These are phyloP conservation scores for Mrakia frigida DNA, from an alignment of 768 basidiomycete genomes.

Conservation along the genomic window DNA sequence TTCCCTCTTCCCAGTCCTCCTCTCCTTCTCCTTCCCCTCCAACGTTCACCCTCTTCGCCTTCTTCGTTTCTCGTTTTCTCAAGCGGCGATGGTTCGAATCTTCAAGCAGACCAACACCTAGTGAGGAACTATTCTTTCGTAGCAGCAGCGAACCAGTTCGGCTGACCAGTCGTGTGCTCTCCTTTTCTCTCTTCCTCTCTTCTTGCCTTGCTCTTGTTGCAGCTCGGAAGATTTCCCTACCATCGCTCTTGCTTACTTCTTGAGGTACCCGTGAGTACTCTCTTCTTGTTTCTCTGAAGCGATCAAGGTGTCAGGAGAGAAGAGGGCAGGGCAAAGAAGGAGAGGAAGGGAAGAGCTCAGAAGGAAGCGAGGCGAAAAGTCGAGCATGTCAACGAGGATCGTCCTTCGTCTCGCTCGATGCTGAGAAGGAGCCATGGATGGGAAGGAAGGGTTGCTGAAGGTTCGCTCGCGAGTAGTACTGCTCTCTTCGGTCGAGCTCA, in stretches of 20 bases:
- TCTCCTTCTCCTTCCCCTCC: background rate
- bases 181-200: too few relatives aligned
- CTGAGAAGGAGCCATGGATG: too few relatives aligned
- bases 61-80: background rate
- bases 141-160: conserved; percentile 55
- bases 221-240: background rate
- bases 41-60: background rate
- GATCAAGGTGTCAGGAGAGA: background rate
- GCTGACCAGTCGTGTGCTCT: conserved; percentile 4
- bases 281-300: background rate
- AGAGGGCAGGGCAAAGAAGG: background rate
- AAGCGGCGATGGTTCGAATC: background rate
- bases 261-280: background rate
- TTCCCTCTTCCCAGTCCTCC: too few relatives aligned
- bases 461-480: too few relatives aligned
- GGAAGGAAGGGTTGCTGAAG: too few relatives aligned
- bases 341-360: background rate
- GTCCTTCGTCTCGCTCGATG: too few relatives aligned
- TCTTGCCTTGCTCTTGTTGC: too few relatives aligned
- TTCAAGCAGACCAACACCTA: conserved; percentile 41
- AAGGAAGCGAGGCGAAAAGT: background rate
- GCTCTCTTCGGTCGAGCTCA: too few relatives aligned
- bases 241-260: conserved; percentile 5
- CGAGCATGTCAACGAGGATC: too few relatives aligned
- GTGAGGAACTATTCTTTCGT: conserved; percentile 90